These are phyloP conservation scores for Acacia crassicarpa DNA, from an alignment of 306 rosid species.

Conservation along the genomic window DNA sequence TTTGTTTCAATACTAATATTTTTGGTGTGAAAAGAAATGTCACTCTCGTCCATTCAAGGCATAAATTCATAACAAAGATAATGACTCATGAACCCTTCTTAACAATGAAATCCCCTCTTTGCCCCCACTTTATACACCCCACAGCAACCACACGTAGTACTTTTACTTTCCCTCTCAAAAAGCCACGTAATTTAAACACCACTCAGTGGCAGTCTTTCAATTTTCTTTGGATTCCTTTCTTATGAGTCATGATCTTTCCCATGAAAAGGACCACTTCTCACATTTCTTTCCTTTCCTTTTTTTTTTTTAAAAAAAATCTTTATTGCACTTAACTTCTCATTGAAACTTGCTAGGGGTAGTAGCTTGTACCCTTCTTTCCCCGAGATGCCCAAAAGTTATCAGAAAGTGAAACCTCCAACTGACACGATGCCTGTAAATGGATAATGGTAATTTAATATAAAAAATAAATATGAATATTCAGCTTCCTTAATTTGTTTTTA, in stretches of 20 bases:
- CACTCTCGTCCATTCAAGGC: neutral
- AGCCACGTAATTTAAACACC: no score
- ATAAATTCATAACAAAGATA: neutral
- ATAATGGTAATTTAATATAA: no score
- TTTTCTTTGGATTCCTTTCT: constrained; percentile 20
- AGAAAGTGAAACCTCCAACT: no score
- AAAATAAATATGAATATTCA: no score
- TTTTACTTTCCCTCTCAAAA: neutral
- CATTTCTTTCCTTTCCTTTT: neutral
- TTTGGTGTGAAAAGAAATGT: neutral
- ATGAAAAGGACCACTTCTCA: neutral
- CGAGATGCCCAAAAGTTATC: no score
- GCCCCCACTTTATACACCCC: neutral
- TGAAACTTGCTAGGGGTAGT: no score
- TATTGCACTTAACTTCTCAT: neutral
- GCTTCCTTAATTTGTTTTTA: no score
- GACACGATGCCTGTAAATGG: no score
- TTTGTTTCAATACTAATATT: neutral
- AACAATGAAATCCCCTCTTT: neutral
- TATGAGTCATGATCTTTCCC: neutral
- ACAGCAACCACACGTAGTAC: neutral
- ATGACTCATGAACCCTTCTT: neutral
- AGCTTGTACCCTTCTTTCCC: neutral
- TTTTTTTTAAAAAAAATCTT: neutral
- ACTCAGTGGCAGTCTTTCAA: neutral